These are phyloP conservation scores for Achlya hypogyna DNA, from an alignment of 352 stramenopile species.

Conservation along the genomic window DNA sequence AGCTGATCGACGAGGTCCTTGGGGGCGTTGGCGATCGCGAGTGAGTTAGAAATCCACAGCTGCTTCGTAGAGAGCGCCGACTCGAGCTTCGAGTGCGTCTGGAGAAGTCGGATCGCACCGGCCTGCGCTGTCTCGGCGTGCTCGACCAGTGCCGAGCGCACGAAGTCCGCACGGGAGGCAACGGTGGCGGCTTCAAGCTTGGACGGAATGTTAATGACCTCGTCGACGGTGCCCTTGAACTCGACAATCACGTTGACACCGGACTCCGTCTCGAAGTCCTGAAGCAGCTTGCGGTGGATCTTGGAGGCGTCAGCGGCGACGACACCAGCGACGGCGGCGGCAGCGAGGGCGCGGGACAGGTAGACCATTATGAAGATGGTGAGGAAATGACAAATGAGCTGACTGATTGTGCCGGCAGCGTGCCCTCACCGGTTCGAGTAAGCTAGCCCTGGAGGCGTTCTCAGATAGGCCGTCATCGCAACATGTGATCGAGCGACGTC, in stretches of 20 bases:
- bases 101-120: background rate
- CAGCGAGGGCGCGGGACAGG: background rate
- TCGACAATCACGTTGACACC: background rate
- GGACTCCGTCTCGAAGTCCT: background rate
- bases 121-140: background rate
- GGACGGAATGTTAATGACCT: background rate
- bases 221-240: background rate
- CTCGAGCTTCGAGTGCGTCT: background rate
- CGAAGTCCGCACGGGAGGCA: background rate
- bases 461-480: too few species aligned
- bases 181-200: background rate
- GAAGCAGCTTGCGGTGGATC: background rate
- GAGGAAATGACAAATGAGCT: too few species aligned
- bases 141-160: background rate
- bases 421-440: too few species aligned
- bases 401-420: too few species aligned
- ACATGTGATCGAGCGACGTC: too few species aligned
- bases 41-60: background rate
- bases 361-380: background rate
- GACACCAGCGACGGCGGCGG: background rate
- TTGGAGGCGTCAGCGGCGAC: background rate
- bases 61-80: background rate
- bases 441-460: too few species aligned
- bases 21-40: background rate
- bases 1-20: background rate